Evolutionary conservation across 2,329 filamentous ascomycete species (phyloP).

Genomic region (Verticillium tricorpus): DNA sequence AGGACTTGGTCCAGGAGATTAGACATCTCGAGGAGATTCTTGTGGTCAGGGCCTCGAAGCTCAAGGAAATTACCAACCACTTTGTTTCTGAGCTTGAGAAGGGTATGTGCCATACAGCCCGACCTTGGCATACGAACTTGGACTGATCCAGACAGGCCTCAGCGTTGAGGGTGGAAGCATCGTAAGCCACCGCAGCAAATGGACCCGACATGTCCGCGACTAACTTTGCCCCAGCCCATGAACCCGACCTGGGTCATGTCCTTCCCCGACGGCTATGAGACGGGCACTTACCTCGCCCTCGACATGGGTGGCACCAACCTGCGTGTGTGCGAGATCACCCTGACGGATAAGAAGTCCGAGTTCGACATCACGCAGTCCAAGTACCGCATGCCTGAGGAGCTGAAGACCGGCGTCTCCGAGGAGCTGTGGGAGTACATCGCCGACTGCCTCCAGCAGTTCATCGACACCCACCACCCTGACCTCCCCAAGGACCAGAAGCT

Average conservation of each 20-base stretch:
- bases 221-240: conserved; percentile 68
- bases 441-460: conserved; percentile 86
- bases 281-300: conserved; percentile 80
- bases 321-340: conserved; percentile 86
- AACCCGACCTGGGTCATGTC: conserved; percentile 96
- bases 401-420: conserved; percentile 79
- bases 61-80: conserved; percentile 87
- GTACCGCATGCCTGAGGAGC: conserved; percentile 88
- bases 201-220: background rate
- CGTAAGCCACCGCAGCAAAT: conserved; percentile 52
- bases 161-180: conserved; percentile 88
- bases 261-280: conserved; percentile 82
- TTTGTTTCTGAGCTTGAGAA: conserved; percentile 86
- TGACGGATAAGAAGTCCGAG: conserved; percentile 82
- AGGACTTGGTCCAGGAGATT: conserved; percentile 76
- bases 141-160: conserved; percentile 51
- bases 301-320: conserved; percentile 97
- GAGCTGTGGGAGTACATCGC: conserved; percentile 95
- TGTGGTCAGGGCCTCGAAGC: conserved; percentile 69
- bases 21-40: conserved; percentile 80
- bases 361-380: conserved; percentile 96
- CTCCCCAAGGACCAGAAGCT: conserved; percentile 57
- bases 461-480: conserved; percentile 77
- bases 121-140: conserved; percentile 3
- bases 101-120: conserved; percentile 43